Evolutionary conservation across 768 basidiomycete genomes (phyloP).

Genomic region (Leccinellum rugosiceps): DNA sequence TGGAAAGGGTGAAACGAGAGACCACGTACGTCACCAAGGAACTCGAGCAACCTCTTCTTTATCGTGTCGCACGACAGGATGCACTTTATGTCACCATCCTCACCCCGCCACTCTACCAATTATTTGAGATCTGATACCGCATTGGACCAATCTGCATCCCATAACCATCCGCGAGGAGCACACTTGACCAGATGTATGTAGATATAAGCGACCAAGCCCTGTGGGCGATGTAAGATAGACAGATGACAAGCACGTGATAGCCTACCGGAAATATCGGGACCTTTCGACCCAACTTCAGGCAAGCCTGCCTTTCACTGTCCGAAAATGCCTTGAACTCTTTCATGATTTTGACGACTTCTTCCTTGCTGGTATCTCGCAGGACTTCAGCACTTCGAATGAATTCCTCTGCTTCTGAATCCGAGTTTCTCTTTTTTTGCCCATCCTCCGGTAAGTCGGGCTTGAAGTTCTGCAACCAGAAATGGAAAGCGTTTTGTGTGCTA

Average conservation of each 20-base stretch:
- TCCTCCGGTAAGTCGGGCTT: conserved; percentile 2
- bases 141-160: conserved; percentile 8
- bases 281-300: conserved; percentile 11
- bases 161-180: conserved; percentile 8
- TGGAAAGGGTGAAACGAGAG: background rate
- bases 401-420: background rate
- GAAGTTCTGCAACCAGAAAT: conserved; percentile 7
- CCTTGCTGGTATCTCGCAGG: conserved; percentile 13
- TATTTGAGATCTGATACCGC: conserved; percentile 6
- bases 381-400: conserved; percentile 4
- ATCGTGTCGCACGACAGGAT: conserved; percentile 11
- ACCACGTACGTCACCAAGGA: conserved; percentile 18
- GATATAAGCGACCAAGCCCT: conserved; percentile 29
- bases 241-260: background rate
- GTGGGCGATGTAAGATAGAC: conserved; percentile 2
- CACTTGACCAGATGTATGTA: conserved; percentile 26
- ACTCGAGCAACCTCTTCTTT: conserved; percentile 9
- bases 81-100: conserved; percentile 3
- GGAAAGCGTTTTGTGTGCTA: conserved; percentile 11
- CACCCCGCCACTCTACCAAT: conserved; percentile 7
- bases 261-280: conserved; percentile 26
- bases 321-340: conserved; percentile 14
- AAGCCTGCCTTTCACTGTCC: conserved; percentile 3
- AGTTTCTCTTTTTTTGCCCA: conserved; percentile 2
- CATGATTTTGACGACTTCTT: conserved; percentile 17